Percentiles rank a stretch among this genome's conserved stretches.
These are phyloP conservation scores for Nymphaea thermarum DNA, from an alignment of 164 flowering plant species.

Conservation along the genomic window DNA sequence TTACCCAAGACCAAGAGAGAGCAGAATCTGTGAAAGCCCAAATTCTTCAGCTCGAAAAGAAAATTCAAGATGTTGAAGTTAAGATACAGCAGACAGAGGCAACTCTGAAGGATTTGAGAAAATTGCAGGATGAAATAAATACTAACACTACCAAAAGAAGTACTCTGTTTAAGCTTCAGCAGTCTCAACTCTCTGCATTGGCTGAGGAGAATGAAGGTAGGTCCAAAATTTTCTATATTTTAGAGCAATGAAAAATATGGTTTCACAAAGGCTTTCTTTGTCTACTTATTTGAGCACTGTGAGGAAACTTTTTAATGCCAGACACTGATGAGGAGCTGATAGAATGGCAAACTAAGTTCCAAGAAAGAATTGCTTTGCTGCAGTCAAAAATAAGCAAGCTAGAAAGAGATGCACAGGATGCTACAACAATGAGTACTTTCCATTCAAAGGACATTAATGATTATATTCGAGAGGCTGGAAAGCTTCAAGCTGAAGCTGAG, in stretches of 20 bases:
- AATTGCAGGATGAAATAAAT: constrained; percentile 56
- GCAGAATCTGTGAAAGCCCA: constrained; percentile 48
- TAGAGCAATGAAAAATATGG: background rate
- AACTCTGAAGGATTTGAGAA: constrained; percentile 47
- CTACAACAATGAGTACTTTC: constrained; percentile 23
- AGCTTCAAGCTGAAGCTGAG: constrained; percentile 76
- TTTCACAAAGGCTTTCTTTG: background rate
- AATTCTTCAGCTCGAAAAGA: constrained; percentile 55
- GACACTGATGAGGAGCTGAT: constrained; percentile 88
- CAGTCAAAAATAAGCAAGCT: constrained; percentile 46
- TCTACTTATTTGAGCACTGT: background rate
- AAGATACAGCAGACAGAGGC: constrained; percentile 51
- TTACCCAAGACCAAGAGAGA: constrained; percentile 67
- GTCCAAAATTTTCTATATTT: background rate
- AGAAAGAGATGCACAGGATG: constrained; percentile 59
- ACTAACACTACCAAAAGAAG: constrained; percentile 56
- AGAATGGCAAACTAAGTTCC: constrained; percentile 88
- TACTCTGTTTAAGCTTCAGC: constrained; percentile 49
- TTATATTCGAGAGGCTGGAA: constrained; percentile 46
- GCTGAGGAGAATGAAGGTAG: constrained; percentile 85
- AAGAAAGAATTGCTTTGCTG: constrained; percentile 47
- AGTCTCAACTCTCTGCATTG: constrained; percentile 57
- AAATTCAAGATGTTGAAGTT: constrained; percentile 41
- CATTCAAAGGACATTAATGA: constrained; percentile 22
- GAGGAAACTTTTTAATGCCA: constrained; percentile 6